Evolutionary conservation across 345 rosid species (phyloP).

Genomic region (Excoecaria agallocha): DNA sequence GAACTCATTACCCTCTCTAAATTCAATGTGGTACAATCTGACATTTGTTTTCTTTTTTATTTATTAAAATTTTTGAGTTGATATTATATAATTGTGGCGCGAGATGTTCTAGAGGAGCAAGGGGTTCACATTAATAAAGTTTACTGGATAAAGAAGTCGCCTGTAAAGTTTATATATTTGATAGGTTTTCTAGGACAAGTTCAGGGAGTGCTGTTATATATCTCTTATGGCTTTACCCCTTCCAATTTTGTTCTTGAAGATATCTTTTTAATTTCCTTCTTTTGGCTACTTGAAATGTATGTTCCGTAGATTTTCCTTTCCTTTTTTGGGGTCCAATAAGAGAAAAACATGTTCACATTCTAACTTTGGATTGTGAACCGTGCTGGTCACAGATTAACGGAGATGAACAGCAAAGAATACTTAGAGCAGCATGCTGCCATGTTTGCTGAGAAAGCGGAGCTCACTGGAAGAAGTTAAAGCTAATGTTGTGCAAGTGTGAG

Average conservation of each 20-base stretch:
- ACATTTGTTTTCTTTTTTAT: too few species aligned
- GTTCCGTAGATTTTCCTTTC: not conserved
- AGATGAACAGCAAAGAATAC: conserved; percentile 97
- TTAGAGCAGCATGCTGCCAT: conserved; percentile 61
- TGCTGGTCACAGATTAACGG: conserved; percentile 57
- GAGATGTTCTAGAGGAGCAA: too few species aligned
- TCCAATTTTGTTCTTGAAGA: too few species aligned
- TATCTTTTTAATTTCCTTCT: not conserved
- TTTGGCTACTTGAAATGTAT: not conserved
- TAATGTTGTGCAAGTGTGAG: not conserved
- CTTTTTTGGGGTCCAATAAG: not conserved
- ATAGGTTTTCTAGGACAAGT: too few species aligned
- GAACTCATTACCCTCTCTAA: too few species aligned
- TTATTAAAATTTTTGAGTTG: not conserved
- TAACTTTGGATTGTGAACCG: conserved; percentile 3
- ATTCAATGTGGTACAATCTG: too few species aligned
- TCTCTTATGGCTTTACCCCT: too few species aligned
- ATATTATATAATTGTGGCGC: too few species aligned
- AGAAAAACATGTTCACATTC: not conserved
- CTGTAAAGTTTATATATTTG: too few species aligned
- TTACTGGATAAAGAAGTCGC: too few species aligned
- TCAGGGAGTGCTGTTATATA: too few species aligned
- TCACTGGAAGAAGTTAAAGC: not conserved
- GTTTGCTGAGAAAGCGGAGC: conserved; percentile 32
- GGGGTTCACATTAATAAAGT: too few species aligned